Percentiles rank a stretch among this genome's conserved stretches.
These are phyloP conservation scores for Melaleuca quinquenervia DNA, from an alignment of 345 rosid genomes.

Conservation along the genomic window DNA sequence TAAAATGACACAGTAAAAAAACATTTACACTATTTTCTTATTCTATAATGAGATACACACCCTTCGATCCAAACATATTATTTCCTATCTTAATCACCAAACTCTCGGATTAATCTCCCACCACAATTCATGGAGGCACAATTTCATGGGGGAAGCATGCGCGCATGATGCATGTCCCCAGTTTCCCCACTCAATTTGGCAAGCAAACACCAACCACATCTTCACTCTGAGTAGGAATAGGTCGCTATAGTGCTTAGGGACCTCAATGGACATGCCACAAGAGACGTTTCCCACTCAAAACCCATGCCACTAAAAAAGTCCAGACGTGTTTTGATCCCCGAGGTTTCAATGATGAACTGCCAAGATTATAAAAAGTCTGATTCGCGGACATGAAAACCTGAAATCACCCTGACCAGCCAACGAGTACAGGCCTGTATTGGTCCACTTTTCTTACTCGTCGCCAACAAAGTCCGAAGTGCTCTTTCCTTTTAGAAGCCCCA, in stretches of 20 bases:
- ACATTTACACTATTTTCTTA: not conserved
- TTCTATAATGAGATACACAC: not conserved
- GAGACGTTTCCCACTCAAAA: not conserved
- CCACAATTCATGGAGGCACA: not conserved
- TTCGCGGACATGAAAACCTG: not conserved
- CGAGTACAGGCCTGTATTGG: not conserved
- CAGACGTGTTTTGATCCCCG: not conserved
- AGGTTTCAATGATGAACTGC: not conserved
- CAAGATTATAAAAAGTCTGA: too few species aligned
- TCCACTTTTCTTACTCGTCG: not conserved
- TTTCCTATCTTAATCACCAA: too few species aligned
- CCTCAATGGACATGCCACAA: not conserved
- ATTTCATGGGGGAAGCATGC: not conserved
- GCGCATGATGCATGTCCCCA: not conserved
- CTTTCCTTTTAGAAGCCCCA: not conserved
- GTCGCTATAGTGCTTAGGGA: not conserved
- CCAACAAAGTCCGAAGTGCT: not conserved
- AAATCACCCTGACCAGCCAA: not conserved
- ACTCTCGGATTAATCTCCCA: too few species aligned
- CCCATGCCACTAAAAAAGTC: not conserved
- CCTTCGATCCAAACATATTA: not conserved
- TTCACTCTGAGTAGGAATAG: not conserved
- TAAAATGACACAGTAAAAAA: not conserved
- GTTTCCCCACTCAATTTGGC: not conserved
- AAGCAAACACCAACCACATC: not conserved